phyloP scores from a whole-genome alignment of 352 stramenopile genomes.

The Pythium chondricola region DNA sequence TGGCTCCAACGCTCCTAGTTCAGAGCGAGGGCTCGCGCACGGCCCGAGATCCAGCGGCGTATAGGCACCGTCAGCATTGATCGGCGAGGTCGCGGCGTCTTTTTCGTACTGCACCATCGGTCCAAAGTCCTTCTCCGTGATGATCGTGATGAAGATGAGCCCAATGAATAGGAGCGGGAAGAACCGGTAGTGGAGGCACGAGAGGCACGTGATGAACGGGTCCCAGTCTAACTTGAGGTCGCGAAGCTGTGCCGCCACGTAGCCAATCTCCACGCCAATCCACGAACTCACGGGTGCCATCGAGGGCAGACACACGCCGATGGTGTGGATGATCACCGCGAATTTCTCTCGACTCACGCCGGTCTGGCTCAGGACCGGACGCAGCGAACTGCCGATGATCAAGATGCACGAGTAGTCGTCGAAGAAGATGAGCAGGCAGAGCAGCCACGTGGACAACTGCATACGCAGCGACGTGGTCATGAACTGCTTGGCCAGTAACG shows the following conservation, averaged over 20 bases:
- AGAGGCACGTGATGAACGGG: constrained; percentile 82
- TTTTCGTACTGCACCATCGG: constrained; percentile 87
- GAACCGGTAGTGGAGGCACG: constrained; percentile 80
- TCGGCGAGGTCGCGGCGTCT: constrained; percentile 63
- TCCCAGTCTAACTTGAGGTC: constrained; percentile 82
- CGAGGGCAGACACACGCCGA: constrained; percentile 81
- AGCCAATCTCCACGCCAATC: constrained; percentile 88
- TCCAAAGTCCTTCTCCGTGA: constrained; percentile 84
- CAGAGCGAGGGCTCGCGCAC: constrained; percentile 62
- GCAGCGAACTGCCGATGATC: constrained; percentile 85
- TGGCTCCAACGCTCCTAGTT: constrained; percentile 62
- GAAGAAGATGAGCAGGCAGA: constrained; percentile 89
- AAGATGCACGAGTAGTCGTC: constrained; percentile 91
- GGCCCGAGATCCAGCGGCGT: constrained; percentile 53
- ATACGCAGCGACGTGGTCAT: constrained; percentile 81
- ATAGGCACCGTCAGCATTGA: constrained; percentile 49
- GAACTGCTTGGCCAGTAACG: constrained; percentile 68
- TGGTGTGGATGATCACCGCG: constrained; percentile 84
- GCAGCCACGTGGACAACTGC: constrained; percentile 77
- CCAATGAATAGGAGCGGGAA: constrained; percentile 87
- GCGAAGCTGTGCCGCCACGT: constrained; percentile 70
- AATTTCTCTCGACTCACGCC: constrained; percentile 87
- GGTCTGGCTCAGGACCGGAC: constrained; percentile 73
- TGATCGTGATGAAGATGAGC: constrained; percentile 88
- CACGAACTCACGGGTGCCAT: constrained; percentile 88